Evolutionary conservation across 805 yeast species (phyloP).

Genomic region (Yarrowia sp.): DNA sequence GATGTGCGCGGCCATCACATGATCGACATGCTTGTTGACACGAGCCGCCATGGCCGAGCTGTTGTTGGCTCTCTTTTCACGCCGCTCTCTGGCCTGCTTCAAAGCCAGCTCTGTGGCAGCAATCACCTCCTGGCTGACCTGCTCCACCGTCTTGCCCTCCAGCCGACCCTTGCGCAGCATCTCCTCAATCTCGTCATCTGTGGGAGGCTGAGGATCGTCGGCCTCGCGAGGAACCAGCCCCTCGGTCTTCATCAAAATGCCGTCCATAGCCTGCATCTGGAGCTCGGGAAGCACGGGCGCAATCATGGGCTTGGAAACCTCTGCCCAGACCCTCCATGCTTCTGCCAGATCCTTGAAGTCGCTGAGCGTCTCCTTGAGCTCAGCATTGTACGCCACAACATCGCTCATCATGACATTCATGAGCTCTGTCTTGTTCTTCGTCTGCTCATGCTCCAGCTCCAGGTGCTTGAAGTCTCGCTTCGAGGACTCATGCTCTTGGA

Average conservation of each 20-base stretch:
- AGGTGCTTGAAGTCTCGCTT: neutral
- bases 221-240: neutral
- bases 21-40: neutral
- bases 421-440: slow-evolving; percentile 8
- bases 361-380: neutral
- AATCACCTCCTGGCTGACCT: slow-evolving; percentile 12
- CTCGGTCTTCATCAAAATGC: neutral
- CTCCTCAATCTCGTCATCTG: neutral
- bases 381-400: neutral
- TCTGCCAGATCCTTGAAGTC: neutral
- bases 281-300: neutral
- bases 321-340: neutral
- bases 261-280: neutral
- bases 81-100: neutral
- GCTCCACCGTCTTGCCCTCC: slow-evolving; percentile 2
- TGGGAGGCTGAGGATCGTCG: neutral
- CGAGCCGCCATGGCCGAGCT: neutral
- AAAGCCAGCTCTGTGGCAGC: neutral
- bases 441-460: neutral
- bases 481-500: neutral
- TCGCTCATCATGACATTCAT: slow-evolving; percentile 23
- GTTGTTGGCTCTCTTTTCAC: neutral
- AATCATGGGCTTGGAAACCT: neutral
- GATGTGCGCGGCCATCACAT: neutral
- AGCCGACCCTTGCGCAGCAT: neutral